A percentile compares a stretch with the other conserved stretches of the same genome.
These are phyloP conservation scores for Rusavskia elegans DNA, from an alignment of 495 filamentous ascomycete species.

Conservation along the genomic window DNA sequence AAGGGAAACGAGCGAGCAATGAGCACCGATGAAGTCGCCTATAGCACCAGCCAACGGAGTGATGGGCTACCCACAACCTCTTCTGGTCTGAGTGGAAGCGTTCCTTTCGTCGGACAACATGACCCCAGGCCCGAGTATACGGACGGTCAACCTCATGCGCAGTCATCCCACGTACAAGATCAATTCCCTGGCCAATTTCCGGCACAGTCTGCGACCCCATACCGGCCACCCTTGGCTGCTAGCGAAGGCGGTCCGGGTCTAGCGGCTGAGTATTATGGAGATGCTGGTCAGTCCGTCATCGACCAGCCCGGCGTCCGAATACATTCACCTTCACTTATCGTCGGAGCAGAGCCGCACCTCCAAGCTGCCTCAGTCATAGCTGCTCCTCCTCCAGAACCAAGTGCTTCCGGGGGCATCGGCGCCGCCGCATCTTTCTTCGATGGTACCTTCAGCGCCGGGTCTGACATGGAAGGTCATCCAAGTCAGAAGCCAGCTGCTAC, in stretches of 20 bases:
- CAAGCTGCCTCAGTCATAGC: conserved; percentile 30
- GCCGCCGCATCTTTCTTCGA: conserved; percentile 34
- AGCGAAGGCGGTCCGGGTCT: conserved; percentile 27
- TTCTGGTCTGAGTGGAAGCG: not conserved
- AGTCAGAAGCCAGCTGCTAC: conserved; percentile 5
- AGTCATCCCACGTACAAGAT: conserved; percentile 35
- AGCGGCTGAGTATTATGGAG: conserved; percentile 53
- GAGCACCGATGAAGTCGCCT: not conserved
- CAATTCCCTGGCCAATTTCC: conserved; percentile 47
- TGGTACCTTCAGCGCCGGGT: conserved; percentile 1
- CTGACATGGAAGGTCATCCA: conserved; percentile 11
- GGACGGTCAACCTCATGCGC: not conserved
- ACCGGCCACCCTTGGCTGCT: conserved; percentile 33
- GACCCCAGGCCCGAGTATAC: not conserved
- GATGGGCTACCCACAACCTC: not conserved
- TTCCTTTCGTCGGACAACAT: not conserved
- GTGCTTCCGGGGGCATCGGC: conserved; percentile 30
- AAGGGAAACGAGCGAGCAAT: conserved; percentile 6
- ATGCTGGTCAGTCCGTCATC: conserved; percentile 47
- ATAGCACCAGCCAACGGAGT: not conserved
- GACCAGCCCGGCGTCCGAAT: conserved; percentile 44
- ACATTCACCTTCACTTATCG: conserved; percentile 33
- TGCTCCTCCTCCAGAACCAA: conserved; percentile 36
- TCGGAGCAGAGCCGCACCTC: conserved; percentile 32
- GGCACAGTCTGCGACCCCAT: conserved; percentile 25